Percentiles rank a stretch among this genome's conserved stretches.
Conservation (phyloP, 345 rosid species). For the Pistacia atlantica region DNA sequence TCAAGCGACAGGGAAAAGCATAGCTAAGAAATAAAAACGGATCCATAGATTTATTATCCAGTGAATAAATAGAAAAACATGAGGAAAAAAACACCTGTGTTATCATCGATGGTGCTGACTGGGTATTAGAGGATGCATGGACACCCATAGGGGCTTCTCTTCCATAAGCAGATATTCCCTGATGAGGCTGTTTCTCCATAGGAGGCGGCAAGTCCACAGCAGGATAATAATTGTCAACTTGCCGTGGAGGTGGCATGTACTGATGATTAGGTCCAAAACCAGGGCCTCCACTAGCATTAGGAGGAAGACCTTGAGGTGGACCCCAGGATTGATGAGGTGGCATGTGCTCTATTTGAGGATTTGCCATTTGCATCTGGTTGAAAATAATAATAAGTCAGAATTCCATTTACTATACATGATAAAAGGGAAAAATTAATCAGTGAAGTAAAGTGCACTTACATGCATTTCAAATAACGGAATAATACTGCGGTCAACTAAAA, state of each 20-base stretch:
- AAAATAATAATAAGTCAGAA: constrained; percentile 15
- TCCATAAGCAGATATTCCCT: constrained; percentile 95
- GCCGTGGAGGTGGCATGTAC: constrained; percentile 84
- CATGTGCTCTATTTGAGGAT: constrained; percentile 81
- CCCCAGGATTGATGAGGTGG: constrained; percentile 94
- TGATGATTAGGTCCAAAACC: constrained; percentile 77
- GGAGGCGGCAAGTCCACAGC: constrained; percentile 81
- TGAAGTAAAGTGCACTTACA: constrained; percentile 39
- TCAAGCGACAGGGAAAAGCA: background rate
- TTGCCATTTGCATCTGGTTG: constrained; percentile 80
- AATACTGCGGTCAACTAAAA: constrained; percentile 94
- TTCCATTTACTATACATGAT: background rate
- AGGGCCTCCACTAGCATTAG: constrained; percentile 67
- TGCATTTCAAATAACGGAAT: constrained; percentile 88
- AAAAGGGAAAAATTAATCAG: background rate
- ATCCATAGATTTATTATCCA: background rate
- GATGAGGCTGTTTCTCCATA: constrained; percentile 94
- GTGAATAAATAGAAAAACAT: background rate
- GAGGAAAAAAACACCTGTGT: constrained; percentile 64
- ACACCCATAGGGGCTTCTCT: constrained; percentile 81
- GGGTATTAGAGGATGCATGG: constrained; percentile 65
- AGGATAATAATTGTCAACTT: constrained; percentile 78
- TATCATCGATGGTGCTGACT: constrained; percentile 83
- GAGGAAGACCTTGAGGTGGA: constrained; percentile 85
- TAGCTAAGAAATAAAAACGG: background rate